phyloP scores from a whole-genome alignment of 2,329 filamentous ascomycete species.

The Exophiala sideris region DNA sequence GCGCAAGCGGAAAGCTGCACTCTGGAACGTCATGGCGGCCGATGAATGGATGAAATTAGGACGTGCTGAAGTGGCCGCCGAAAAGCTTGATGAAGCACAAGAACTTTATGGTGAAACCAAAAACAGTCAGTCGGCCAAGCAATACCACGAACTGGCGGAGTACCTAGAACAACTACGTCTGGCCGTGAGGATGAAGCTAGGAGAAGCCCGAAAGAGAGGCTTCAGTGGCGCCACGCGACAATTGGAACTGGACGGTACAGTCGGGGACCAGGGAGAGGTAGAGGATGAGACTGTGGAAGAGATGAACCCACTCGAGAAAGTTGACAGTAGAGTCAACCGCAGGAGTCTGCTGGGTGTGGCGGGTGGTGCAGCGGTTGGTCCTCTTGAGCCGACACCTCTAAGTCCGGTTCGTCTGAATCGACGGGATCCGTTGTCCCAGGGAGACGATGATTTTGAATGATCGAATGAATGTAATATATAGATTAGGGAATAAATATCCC shows the following conservation, averaged over 20 bases:
- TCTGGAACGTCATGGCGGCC: slow-evolving; percentile 81
- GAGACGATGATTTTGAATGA: slow-evolving; percentile 50
- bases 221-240: slow-evolving; percentile 24
- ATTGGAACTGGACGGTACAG: slow-evolving; percentile 16
- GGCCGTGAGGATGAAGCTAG: slow-evolving; percentile 44
- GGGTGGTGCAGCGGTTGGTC: slow-evolving; percentile 36
- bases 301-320: slow-evolving; percentile 23
- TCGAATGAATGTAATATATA: background rate
- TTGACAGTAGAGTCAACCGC: slow-evolving; percentile 17
- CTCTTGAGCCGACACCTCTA: slow-evolving; percentile 48
- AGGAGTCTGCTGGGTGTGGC: slow-evolving; percentile 22
- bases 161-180: slow-evolving; percentile 44
- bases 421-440: slow-evolving; percentile 34
- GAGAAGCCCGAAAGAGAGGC: slow-evolving; percentile 32
- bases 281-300: slow-evolving; percentile 28
- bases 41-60: slow-evolving; percentile 77
- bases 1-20: slow-evolving; percentile 76
- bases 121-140: slow-evolving; percentile 39
- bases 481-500: background rate
- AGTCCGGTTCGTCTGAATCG: slow-evolving; percentile 32
- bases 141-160: slow-evolving; percentile 52
- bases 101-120: slow-evolving; percentile 49
- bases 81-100: slow-evolving; percentile 68
- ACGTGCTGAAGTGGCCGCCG: slow-evolving; percentile 74
- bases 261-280: slow-evolving; percentile 44